A percentile compares a stretch with the other conserved stretches of the same genome.
Evolutionary conservation across 306 rosid genomes (phyloP).

Genomic region (Rubus idaeus): DNA sequence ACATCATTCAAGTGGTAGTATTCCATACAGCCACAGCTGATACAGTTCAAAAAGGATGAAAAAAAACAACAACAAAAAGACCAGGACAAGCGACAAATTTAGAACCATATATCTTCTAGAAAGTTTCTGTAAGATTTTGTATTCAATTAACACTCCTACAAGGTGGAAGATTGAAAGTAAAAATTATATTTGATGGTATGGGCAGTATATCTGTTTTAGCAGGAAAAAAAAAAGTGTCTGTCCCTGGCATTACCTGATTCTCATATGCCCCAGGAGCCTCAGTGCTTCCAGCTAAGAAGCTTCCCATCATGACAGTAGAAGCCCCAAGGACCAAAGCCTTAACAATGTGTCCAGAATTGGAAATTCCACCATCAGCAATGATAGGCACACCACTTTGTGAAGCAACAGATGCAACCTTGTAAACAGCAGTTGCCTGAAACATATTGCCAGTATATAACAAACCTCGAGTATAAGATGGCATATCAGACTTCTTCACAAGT

Average conservation of each 20-base stretch:
- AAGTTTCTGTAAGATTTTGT: not conserved
- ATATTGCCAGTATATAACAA: not conserved
- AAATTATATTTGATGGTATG: not conserved
- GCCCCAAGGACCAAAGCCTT: constrained; percentile 88
- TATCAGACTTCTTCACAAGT: not conserved
- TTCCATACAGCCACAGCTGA: not conserved
- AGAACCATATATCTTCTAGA: not conserved
- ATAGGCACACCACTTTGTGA: constrained; percentile 74
- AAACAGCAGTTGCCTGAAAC: constrained; percentile 79
- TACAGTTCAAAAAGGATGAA: not conserved
- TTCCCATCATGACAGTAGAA: constrained; percentile 96
- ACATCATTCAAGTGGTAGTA: not conserved
- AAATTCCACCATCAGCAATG: constrained; percentile 95
- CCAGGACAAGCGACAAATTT: not conserved
- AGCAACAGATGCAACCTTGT: constrained; percentile 82
- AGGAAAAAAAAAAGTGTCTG: not conserved
- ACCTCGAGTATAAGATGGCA: not conserved
- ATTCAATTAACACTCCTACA: not conserved
- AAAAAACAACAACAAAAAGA: not conserved
- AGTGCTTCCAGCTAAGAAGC: constrained; percentile 85
- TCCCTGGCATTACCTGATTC: constrained; percentile 52
- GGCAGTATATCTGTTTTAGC: not conserved
- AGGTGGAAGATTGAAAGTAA: not conserved
- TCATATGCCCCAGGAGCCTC: constrained; percentile 90
- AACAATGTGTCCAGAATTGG: constrained; percentile 85